A percentile compares a stretch with the other conserved stretches of the same genome.
Conservation (phyloP, 1,284 basidiomycete genomes). For the Xanthoconium separans region DNA sequence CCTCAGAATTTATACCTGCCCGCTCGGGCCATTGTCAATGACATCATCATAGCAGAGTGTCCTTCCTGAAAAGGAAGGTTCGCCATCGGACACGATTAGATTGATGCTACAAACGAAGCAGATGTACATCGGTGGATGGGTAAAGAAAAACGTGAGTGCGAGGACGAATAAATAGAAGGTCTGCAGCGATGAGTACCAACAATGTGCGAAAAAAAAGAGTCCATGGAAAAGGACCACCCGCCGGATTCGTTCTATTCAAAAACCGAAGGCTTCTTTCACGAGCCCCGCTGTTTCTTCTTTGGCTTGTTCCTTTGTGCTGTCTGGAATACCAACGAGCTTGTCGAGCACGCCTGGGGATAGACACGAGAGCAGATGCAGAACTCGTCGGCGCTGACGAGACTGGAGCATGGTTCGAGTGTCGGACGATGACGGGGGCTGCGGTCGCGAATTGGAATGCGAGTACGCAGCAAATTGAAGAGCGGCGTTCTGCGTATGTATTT, state of each 20-base stretch:
- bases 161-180: slow-evolving; percentile 22
- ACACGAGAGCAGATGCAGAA: too few relatives aligned
- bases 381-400: too few relatives aligned
- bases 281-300: slow-evolving; percentile 69
- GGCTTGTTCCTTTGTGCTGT: slow-evolving; percentile 65
- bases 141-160: slow-evolving; percentile 3
- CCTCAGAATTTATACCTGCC: too few relatives aligned
- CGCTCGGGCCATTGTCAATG: too few relatives aligned
- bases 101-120: slow-evolving; percentile 23
- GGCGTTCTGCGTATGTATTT: slow-evolving; percentile 44
- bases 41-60: too few relatives aligned
- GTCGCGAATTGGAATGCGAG: slow-evolving; percentile 42
- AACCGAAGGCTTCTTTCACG: slow-evolving; percentile 66
- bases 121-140: slow-evolving; percentile 18
- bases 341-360: slow-evolving; percentile 56
- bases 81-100: slow-evolving; percentile 6
- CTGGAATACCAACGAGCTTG: slow-evolving; percentile 53
- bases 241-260: slow-evolving; percentile 22
- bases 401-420: slow-evolving; percentile 5
- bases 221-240: background rate
- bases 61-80: too few relatives aligned
- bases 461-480: slow-evolving; percentile 24
- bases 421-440: slow-evolving; percentile 33
- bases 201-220: background rate
- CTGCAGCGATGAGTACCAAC: background rate